Evolutionary conservation across 2,329 filamentous ascomycete genomes (phyloP).

Genomic region (Rhynchosporium graminicola): DNA sequence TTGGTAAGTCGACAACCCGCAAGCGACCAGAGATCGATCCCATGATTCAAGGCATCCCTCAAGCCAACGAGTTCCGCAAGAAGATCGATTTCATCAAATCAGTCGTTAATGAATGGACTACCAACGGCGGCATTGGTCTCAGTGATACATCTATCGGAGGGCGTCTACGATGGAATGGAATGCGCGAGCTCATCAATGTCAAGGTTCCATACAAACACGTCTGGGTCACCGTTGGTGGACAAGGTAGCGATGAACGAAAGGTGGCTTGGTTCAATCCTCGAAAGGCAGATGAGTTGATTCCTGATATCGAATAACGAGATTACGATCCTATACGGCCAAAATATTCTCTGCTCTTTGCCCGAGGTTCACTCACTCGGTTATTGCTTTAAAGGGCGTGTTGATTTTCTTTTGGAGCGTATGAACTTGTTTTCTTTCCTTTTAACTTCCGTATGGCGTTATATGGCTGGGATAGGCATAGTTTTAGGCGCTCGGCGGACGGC

Average conservation of each 20-base stretch:
- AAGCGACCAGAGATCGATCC: slow-evolving; percentile 61
- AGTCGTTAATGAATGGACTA: slow-evolving; percentile 70
- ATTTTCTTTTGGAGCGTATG: too few species aligned
- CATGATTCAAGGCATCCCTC: slow-evolving; percentile 63
- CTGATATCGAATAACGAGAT: slow-evolving; percentile 35
- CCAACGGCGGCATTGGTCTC: slow-evolving; percentile 69
- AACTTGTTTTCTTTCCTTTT: background rate
- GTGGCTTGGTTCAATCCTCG: slow-evolving; percentile 41
- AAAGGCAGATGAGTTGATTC: slow-evolving; percentile 36
- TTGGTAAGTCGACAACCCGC: slow-evolving; percentile 51
- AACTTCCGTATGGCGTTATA: background rate
- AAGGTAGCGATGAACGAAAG: slow-evolving; percentile 54
- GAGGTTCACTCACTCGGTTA: background rate
- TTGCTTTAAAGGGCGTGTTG: background rate
- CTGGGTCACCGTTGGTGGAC: slow-evolving; percentile 68
- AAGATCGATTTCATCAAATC: slow-evolving; percentile 74
- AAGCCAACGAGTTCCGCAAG: slow-evolving; percentile 70
- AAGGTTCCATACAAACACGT: slow-evolving; percentile 61
- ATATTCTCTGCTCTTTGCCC: background rate
- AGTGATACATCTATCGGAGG: slow-evolving; percentile 55
- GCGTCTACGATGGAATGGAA: slow-evolving; percentile 59
- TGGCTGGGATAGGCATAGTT: slow-evolving; percentile 6
- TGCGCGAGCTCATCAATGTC: slow-evolving; percentile 55
- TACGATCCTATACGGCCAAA: background rate
- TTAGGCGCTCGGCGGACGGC: slow-evolving; percentile 8